A percentile compares a stretch with the other conserved stretches of the same genome.
phyloP scores from a whole-genome alignment of 2,329 filamentous ascomycete species.

The Botrytis porri region DNA sequence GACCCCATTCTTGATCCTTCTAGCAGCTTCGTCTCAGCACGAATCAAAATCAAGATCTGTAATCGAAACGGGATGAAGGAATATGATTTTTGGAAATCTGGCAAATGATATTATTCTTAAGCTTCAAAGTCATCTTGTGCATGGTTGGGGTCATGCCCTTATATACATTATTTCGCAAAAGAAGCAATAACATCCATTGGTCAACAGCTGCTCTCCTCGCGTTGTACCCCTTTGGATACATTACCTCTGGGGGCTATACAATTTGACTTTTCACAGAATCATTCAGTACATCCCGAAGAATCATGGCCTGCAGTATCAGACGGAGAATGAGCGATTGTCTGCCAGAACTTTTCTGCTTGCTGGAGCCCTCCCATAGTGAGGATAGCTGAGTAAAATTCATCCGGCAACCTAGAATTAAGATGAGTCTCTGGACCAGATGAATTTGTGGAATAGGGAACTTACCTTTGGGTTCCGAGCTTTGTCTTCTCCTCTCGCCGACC shows the following conservation, averaged over 20 bases:
- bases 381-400: neutral
- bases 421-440: neutral
- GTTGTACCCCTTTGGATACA: conserved; percentile 17
- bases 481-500: neutral
- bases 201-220: neutral
- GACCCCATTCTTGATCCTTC: neutral
- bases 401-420: neutral
- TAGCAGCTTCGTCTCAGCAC: fast-evolving
- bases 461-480: neutral
- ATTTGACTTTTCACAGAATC: conserved; percentile 38
- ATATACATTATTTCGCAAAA: neutral
- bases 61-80: too few relatives aligned
- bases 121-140: neutral
- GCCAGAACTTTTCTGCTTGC: neutral
- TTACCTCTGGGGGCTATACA: conserved; percentile 32
- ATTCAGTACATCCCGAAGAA: conserved; percentile 35
- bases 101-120: neutral
- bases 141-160: neutral
- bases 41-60: neutral
- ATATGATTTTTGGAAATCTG: neutral
- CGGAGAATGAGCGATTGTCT: neutral
- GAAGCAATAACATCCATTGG: neutral
- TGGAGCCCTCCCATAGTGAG: neutral
- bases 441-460: neutral
- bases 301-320: conserved; percentile 29